Evolutionary conservation across 495 filamentous ascomycete species (phyloP), one percentile per base, ranked within the genome.

Genomic region (Chaetomidium leptoderma): DNA sequence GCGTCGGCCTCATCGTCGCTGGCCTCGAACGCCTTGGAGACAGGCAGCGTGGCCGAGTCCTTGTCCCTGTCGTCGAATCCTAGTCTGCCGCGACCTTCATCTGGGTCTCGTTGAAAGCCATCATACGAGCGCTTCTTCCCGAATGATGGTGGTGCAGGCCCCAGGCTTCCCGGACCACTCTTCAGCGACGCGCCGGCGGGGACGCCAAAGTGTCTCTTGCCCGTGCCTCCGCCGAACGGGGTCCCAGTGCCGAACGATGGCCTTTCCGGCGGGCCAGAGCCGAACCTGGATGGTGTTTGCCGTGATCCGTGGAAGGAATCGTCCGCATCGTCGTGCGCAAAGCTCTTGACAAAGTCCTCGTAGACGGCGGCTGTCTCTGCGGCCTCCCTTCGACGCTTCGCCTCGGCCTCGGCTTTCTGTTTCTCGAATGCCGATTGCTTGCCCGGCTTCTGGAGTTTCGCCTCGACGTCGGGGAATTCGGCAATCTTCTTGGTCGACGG

Each of bases 391-490:
- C 83, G 80, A 33, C 89, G 86, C 72, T 97, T 97, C 16, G 90
- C 92, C 76, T 96, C 90, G 32, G 89, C 91, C 68, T 96, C 92
- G 37, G 89, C 89, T 75, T 92, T 93, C 63, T 93, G 89, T 54
- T 87, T 86, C 73, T 97, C 92, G 73, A 95, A 97, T 32, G 90
- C 81, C 13, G 91, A 95, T 68, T 95, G 91, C 72, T 92, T 95
- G 37, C 79, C 81, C 0, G 91, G 86, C 11, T 90, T 88, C 24
- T 88, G 83, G 39, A 96, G 84, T 69, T 97, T 97, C 40, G 84
- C 82, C 33, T 83, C 83, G 46, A 92, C 79, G 66, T 93, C 86
- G n/a, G 91, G 90, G 67, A 95, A 93, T n/a, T 83, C 83, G 62
- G 65, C 58, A 42, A 76, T 66, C 61, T 72, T 72, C 39, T 71